A percentile compares a stretch with the other conserved stretches of the same genome.
Conservation (phyloP, 1,139 yeast species). For the Blastobotrys proliferans region DNA sequence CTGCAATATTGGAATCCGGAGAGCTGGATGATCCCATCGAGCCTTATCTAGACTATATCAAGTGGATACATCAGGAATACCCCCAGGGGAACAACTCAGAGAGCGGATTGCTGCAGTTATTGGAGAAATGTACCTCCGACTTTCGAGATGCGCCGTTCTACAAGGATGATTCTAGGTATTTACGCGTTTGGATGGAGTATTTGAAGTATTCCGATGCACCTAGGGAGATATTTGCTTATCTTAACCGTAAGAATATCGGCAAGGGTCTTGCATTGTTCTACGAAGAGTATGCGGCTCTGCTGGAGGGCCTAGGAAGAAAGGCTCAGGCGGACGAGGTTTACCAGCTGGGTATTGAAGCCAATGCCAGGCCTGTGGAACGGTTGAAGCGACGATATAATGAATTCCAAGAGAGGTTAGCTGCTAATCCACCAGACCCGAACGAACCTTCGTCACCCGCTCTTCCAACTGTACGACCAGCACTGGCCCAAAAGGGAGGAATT, state of each 20-base stretch:
- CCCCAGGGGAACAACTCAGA: constrained; percentile 67
- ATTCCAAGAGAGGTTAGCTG: constrained; percentile 42
- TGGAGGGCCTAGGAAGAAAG: constrained; percentile 51
- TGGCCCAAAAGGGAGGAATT: constrained; percentile 19
- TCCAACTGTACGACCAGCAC: constrained; percentile 25
- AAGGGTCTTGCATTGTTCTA: constrained; percentile 62
- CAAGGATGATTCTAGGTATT: constrained; percentile 76
- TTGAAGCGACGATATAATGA: constrained; percentile 48
- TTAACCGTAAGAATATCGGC: constrained; percentile 75
- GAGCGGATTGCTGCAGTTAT: constrained; percentile 60
- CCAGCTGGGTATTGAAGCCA: constrained; percentile 52
- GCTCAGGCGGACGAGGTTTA: constrained; percentile 63
- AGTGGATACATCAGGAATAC: constrained; percentile 63
- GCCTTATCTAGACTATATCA: constrained; percentile 62
- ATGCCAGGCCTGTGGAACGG: constrained; percentile 63
- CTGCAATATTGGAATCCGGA: constrained; percentile 38
- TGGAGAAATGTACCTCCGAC: constrained; percentile 69
- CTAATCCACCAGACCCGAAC: constrained; percentile 29
- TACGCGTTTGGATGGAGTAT: constrained; percentile 77
- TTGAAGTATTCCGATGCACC: constrained; percentile 68
- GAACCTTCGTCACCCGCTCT: constrained; percentile 37
- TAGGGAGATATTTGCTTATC: constrained; percentile 64
- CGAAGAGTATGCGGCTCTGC: constrained; percentile 70
- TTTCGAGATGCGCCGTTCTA: constrained; percentile 65
- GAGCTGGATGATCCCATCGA: constrained; percentile 82